A percentile compares a stretch with the other conserved stretches of the same genome.
These are phyloP conservation scores for Pseudogymnoascus sp. DNA, from an alignment of 2,329 filamentous ascomycete genomes.

Conservation along the genomic window DNA sequence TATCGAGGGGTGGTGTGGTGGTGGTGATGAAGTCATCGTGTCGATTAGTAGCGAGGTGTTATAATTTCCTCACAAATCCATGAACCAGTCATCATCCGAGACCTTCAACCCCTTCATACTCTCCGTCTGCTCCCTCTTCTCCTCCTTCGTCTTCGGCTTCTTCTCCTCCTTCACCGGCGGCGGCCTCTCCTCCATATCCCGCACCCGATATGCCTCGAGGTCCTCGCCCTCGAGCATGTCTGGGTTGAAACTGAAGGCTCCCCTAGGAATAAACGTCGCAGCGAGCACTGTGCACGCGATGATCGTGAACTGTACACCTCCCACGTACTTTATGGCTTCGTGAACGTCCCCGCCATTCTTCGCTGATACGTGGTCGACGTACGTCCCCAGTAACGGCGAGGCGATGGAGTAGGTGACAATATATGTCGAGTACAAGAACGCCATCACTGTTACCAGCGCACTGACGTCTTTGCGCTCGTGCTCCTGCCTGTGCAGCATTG, in stretches of 20 bases:
- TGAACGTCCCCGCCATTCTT: slow-evolving; percentile 31
- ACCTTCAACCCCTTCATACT: slow-evolving; percentile 1
- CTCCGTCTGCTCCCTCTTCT: neutral
- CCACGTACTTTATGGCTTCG: slow-evolving; percentile 36
- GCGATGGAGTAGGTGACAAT: slow-evolving; percentile 41
- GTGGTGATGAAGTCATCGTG: neutral
- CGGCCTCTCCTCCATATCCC: slow-evolving; percentile 1
- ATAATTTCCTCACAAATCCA: neutral
- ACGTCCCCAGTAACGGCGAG: slow-evolving; percentile 38
- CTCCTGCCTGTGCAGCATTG: slow-evolving; percentile 38
- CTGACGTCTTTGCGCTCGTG: slow-evolving; percentile 39
- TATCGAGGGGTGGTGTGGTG: neutral
- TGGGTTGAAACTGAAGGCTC: slow-evolving; percentile 38
- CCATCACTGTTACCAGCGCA: slow-evolving; percentile 44
- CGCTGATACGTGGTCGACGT: slow-evolving; percentile 38
- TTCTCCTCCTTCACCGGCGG: neutral
- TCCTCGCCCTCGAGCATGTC: slow-evolving; percentile 34
- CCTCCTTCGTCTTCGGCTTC: neutral
- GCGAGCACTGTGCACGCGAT: slow-evolving; percentile 35
- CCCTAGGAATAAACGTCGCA: slow-evolving; percentile 40
- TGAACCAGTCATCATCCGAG: neutral
- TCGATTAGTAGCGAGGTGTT: neutral
- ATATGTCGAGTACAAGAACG: slow-evolving; percentile 43
- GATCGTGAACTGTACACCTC: slow-evolving; percentile 41
- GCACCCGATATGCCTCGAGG: slow-evolving; percentile 23